Conservation (phyloP, 176 grass and related monocot species). For the Oryza officinalis region DNA sequence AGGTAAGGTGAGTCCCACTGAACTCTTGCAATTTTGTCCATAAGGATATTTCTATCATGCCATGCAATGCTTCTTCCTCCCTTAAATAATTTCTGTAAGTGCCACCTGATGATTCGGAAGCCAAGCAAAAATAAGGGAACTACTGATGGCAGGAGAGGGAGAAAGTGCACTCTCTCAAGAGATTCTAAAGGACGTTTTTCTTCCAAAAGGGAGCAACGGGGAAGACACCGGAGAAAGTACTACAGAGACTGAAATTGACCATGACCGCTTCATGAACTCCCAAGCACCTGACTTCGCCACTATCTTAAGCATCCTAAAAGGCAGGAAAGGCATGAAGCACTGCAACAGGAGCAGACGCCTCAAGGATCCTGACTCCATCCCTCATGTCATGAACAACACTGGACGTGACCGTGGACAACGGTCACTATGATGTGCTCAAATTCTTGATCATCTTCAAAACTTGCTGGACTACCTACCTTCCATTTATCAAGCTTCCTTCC, state of each 20-base stretch:
- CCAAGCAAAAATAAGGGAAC: not conserved
- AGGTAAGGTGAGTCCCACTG: no score
- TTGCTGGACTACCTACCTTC: no score
- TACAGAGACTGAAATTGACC: not conserved
- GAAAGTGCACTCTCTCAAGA: not conserved
- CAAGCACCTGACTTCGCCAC: slow-evolving; percentile 1
- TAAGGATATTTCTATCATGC: no score
- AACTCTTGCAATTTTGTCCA: no score
- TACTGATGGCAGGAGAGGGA: not conserved
- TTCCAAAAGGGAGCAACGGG: not conserved
- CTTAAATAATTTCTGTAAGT: not conserved
- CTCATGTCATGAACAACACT: slow-evolving; percentile 34
- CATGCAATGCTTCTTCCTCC: no score
- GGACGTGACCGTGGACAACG: not conserved
- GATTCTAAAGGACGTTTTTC: not conserved
- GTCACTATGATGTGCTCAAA: slow-evolving; percentile 49
- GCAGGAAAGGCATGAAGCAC: slow-evolving; percentile 23
- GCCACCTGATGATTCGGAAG: slow-evolving; percentile 34
- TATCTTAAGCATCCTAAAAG: slow-evolving; percentile 24
- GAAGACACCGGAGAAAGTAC: not conserved
- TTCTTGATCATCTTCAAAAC: slow-evolving; percentile 15
- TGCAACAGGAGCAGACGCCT: slow-evolving; percentile 21
- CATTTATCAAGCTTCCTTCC: no score
- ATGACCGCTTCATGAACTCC: not conserved
- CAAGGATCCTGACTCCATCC: slow-evolving; percentile 40